Evolutionary conservation across 768 basidiomycete species (phyloP), one percentile per base, ranked within the genome.

Genomic region (Termitomyces sp.): DNA sequence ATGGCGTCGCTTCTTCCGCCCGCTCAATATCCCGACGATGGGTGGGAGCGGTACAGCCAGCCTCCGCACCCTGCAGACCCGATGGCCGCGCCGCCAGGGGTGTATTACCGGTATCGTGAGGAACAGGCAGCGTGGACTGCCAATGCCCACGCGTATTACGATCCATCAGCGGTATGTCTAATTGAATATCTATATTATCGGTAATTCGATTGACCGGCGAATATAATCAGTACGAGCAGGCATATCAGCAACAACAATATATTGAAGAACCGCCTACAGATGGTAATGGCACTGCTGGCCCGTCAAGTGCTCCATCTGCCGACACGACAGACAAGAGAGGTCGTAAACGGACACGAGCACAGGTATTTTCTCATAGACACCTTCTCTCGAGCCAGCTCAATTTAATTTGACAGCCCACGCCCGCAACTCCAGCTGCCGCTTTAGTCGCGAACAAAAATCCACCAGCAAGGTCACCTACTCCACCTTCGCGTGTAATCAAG

Each of bases 401-500:
- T 26, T n/a, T 29, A 29, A 29, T 41, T 29, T 39, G 36, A 33
- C 61, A 88, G 85, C 70, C 81, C 31, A 68, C 81, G 33, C 87
- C 88, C 49, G 87, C 87, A 0, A 79, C 86, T 0, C 80, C 88
- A 5, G 83, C 88, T 15, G 76, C 87, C 10, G 77, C 82, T 16
- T 73, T 91, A 33, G 89, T 90, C 8, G 75, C 81, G 0, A 90
- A 85, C 64, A 79, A 85, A 28, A 81, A 81, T 54, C 86, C 87
- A 0, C 81, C 84, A 20, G 87, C 87, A 15, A 82, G 91, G 3
- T 93, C 91, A 24, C 92, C 92, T 4, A 90, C 90, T 0, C 92
- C 92, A 13, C 92, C 92, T 20, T 83, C 81, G 5, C 83, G 90
- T 16, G 86, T 92, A 22, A 85, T 94, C 67, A 92, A 91, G 72